phyloP scores from a whole-genome alignment of 202 grass and related monocot species.

The Hordeum pubiflorum region DNA sequence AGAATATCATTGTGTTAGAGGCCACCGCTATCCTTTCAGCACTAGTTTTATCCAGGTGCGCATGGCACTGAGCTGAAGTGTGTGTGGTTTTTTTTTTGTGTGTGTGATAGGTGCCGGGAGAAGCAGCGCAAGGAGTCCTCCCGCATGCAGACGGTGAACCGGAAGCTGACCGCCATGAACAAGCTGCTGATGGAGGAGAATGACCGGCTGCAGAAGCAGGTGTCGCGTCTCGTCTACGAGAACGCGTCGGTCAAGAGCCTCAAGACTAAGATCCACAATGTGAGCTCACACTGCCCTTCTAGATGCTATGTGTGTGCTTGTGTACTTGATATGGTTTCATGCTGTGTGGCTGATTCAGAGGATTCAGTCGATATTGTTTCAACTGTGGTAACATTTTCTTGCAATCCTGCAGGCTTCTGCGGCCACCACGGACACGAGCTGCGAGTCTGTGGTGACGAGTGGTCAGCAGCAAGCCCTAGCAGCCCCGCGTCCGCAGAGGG shows the following conservation, averaged over 20 bases:
- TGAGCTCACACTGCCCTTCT: slow-evolving; percentile 24
- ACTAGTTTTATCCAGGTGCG: background rate
- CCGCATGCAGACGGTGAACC: slow-evolving; percentile 87
- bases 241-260: slow-evolving; percentile 43
- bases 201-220: slow-evolving; percentile 94
- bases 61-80: slow-evolving; percentile 6
- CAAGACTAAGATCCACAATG: slow-evolving; percentile 65
- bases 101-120: slow-evolving; percentile 69
- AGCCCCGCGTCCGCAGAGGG: slow-evolving; percentile 60
- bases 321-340: background rate
- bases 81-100: background rate
- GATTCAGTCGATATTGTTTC: background rate
- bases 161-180: slow-evolving; percentile 89
- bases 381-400: background rate
- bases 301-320: background rate
- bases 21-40: background rate
- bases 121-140: slow-evolving; percentile 97
- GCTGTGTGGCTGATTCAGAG: background rate
- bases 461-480: slow-evolving; percentile 81
- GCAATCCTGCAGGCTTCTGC: slow-evolving; percentile 53
- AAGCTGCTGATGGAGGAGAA: slow-evolving; percentile 99
- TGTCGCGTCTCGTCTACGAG: slow-evolving; percentile 82
- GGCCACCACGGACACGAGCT: slow-evolving; percentile 92
- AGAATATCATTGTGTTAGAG: slow-evolving; percentile 2
- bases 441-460: slow-evolving; percentile 95